Base-by-base conservation (phyloP, 768 basidiomycete species). In the Pleurotus cornucopiae region DNA sequence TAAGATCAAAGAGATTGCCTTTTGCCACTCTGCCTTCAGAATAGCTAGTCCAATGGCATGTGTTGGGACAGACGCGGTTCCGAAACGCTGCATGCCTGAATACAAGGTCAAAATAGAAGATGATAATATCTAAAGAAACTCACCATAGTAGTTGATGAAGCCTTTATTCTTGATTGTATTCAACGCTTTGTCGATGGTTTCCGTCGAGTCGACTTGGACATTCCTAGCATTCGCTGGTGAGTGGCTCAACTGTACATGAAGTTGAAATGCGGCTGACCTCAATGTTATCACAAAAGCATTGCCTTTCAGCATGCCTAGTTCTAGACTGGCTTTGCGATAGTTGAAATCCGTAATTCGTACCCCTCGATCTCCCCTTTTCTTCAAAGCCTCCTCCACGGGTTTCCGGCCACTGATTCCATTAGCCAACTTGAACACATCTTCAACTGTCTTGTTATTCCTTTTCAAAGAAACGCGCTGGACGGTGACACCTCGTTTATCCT, bases 111-210 rank as follows among this genome's bases (percentile, higher is more conserved):
- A 4, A 14, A 7, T 3, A 6, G 41, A 14, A 44, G 41, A 44
- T 6, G 6, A 38, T 9, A 18, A 23, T 58, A n/a, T 58, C 56
- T 30, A 58, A 60, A 3, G 26, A 38, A 49, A 63, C n/a, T 59
- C 70, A 91, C 94, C 95, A 66, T 97, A 99, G 67, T 98, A 99
- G 67, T 99, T 99, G 68, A 99, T 92, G 71, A 98, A 99, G 0
- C 97, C 97, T 57, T 83, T 84, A 53, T 79, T 71, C 68, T 93
- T 91, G 51, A 98, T 77, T 13, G 83, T 88, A 34, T 79, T 76
- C 77, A 98, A 77, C 0, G 88, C 86, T 56, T 80, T 77, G 59
- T 95, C 84, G 49, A 98, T 76, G 2, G 80, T 82, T 26, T 89
- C 82, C 61, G 76, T 72, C 6, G 87, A 86, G 54, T 90, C 84